Evolutionary conservation across 1,284 basidiomycete species (phyloP).

Genomic region (Marasmius oreades): DNA sequence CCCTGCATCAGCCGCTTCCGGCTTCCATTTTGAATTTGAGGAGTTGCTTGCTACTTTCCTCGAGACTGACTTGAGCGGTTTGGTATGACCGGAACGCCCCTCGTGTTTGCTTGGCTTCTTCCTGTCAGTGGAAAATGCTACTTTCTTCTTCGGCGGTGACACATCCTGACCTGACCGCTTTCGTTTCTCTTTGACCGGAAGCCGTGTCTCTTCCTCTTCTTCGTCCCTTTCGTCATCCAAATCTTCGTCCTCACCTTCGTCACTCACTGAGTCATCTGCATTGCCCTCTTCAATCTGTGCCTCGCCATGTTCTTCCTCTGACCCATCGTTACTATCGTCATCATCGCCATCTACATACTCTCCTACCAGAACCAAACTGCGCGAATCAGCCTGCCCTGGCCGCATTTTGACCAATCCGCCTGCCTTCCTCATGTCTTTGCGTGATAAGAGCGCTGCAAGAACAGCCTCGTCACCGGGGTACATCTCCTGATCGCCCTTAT

Average conservation of each 20-base stretch:
- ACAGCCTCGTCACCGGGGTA: slow-evolving; percentile 40
- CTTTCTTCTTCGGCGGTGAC: slow-evolving; percentile 45
- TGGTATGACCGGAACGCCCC: not conserved
- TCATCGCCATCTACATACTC: slow-evolving; percentile 32
- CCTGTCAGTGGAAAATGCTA: slow-evolving; percentile 30
- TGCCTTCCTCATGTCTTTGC: slow-evolving; percentile 64
- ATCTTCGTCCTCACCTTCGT: slow-evolving; percentile 15
- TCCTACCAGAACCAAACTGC: slow-evolving; percentile 54
- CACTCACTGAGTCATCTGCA: slow-evolving; percentile 18
- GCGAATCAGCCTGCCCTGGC: slow-evolving; percentile 15
- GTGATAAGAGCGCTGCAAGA: slow-evolving; percentile 45
- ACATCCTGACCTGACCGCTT: slow-evolving; percentile 33
- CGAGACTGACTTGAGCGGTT: not conserved
- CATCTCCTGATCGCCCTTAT: slow-evolving; percentile 17
- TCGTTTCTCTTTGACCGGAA: slow-evolving; percentile 46
- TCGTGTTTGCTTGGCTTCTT: slow-evolving; percentile 8
- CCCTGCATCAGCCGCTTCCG: slow-evolving; percentile 12
- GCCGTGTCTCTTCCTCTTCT: slow-evolving; percentile 26
- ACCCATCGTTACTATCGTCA: slow-evolving; percentile 23
- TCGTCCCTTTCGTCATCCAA: slow-evolving; percentile 16
- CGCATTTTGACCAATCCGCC: slow-evolving; percentile 36
- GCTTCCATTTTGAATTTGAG: not conserved
- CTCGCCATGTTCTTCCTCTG: slow-evolving; percentile 20
- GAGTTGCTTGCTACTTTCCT: not conserved
- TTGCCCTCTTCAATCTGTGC: slow-evolving; percentile 21